Base-by-base conservation (phyloP, 371 early-diverging fungal species). In the Syncephalastrum racemosum region DNA sequence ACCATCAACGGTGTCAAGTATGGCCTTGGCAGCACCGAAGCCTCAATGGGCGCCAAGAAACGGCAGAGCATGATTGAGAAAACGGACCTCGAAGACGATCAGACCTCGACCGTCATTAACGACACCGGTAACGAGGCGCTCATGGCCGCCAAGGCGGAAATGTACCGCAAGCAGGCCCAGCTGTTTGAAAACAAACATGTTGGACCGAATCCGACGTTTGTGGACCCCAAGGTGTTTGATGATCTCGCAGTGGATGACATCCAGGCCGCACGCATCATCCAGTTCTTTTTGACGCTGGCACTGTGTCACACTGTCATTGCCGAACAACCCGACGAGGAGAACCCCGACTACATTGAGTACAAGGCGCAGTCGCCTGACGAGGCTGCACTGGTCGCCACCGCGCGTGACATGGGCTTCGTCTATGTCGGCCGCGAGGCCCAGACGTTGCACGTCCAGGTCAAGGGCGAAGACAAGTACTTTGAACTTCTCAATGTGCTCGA, bases 341-440 rank as follows among this genome's bases (percentile, higher is more conserved):
- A 82, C 43, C 64, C 71, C 13, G 71, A 74, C 52, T 63, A 70
- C 10, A 68, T 86, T 46, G 80, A 71, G 48, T 96, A 93, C 72
- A 92, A 95, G 67, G 92, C 94, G 0, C 85, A 93, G 6, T 94
- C 94, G 3, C 98, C 98, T 2, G 98, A 98, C 64, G 98, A 98
- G 68, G 90, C 87, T 56, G 97, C 97, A 0, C 72, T 97, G 46
- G 95, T 96, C 0, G 87, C 85, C 1, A 91, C 94, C 3, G 96
- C 95, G 1, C 82, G 84, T 39, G 86, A 85, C 56, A 74, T 95
- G 5, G 95, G 95, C 0, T 95, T 84, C 64, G 79, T 84, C 0
- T 90, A 92, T 64, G 66, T 84, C 44, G 90, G 89, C 23, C 84
- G 96, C 56, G 54, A 76, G 74, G 52, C 82, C 73, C 59, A 64